Base-by-base conservation (phyloP, 2,329 filamentous ascomycete genomes). In the Fusarium keratoplasticum region DNA sequence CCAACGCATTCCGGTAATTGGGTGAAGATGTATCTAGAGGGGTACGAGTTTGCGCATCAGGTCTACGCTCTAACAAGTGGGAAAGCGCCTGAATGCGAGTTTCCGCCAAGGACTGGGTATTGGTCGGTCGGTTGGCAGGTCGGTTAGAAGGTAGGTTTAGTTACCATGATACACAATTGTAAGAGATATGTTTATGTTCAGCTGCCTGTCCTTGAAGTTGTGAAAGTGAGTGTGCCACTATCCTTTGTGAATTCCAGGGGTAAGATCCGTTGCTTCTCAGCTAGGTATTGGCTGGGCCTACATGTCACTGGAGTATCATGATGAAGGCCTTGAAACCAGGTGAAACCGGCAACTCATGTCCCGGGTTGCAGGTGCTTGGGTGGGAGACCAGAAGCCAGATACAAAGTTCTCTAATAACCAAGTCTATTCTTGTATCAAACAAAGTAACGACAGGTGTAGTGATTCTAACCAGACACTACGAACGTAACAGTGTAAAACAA, bases 1-100 rank as follows among this genome's bases (percentile, higher is more conserved):
- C 58, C 52, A 62, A 36, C 67, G 58, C 50, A 65, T 29, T 25
- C 87, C 58, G 83, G 84, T 83, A 90, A 74, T 74, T 36, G 58
- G 60, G 55, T 62, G 67, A 64, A 66, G 52, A 47, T 71, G 64
- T 65, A 59, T 69, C 61, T 69, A 74, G 71, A 73, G 55, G 27
- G 59, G 62, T 59, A 59, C 61, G 63, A 50, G 59, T 73, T 73
- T 58, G 58, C 67, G 70, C 63, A 61, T 33, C 29, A 47, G 42
- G 35, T 62, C 71, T 57, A 64, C 64, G 20, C 29, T 40, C 64
- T 25, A 65, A 47, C 60, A 61, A 40, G 47, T 73, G 61, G 54
- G 67, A 50, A 47, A 42, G 44, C 47, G n/a, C 36, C 52, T 65
- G 71, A 36, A 47, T 54, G 64, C 67, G 55, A 57, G 64, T 69